These are phyloP conservation scores for Candida sp. DNA, from an alignment of 1,139 yeast genomes.

Conservation along the genomic window DNA sequence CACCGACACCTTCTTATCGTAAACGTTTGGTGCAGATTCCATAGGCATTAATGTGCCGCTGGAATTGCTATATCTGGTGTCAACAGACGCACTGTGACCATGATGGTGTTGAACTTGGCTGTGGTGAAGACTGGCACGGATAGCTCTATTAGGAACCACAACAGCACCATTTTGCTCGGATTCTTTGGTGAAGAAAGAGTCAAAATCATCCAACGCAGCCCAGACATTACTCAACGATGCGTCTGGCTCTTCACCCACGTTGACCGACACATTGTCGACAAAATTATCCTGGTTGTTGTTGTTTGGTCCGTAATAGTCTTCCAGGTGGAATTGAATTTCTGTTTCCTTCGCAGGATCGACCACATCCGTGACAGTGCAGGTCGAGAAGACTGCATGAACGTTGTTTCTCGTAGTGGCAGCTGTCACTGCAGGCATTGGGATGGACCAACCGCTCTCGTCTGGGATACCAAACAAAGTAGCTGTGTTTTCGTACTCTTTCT, in stretches of 20 bases:
- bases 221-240: slow-evolving; percentile 92
- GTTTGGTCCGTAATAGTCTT: slow-evolving; percentile 58
- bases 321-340: slow-evolving; percentile 65
- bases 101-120: slow-evolving; percentile 27
- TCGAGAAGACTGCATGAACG: slow-evolving; percentile 93
- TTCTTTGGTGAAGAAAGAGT: slow-evolving; percentile 88
- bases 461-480: slow-evolving; percentile 96
- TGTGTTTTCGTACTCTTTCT: slow-evolving; percentile 83
- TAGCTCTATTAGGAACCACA: slow-evolving; percentile 11
- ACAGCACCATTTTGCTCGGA: slow-evolving; percentile 26
- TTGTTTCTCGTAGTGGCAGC: slow-evolving; percentile 90
- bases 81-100: slow-evolving; percentile 53
- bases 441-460: slow-evolving; percentile 98
- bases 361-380: slow-evolving; percentile 56
- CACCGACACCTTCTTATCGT: slow-evolving; percentile 79
- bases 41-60: slow-evolving; percentile 50
- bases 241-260: slow-evolving; percentile 63
- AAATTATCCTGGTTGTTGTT: slow-evolving; percentile 30
- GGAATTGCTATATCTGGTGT: slow-evolving; percentile 40
- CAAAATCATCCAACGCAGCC: slow-evolving; percentile 95
- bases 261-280: slow-evolving; percentile 40
- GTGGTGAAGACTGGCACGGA: slow-evolving; percentile 6
- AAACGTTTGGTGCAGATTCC: slow-evolving; percentile 79
- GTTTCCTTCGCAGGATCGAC: slow-evolving; percentile 39
- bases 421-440: slow-evolving; percentile 92